These are phyloP conservation scores for Yamadazyma sp. DNA, from an alignment of 805 yeast genomes.

Conservation along the genomic window DNA sequence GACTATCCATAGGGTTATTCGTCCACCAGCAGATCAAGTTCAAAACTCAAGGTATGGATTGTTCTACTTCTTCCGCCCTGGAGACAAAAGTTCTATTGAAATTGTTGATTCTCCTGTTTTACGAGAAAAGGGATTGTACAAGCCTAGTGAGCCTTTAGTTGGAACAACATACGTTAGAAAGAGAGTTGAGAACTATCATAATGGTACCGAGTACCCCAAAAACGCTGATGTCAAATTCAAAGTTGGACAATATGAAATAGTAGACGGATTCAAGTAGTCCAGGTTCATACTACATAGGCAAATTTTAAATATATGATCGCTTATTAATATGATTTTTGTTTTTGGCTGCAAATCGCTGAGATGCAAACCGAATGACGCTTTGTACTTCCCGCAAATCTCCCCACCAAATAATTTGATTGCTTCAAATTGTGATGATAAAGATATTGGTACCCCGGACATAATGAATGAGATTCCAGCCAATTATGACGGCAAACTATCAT, in stretches of 20 bases:
- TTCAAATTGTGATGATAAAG: too few species aligned
- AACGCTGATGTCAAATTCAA: conserved; percentile 25
- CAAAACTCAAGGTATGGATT: conserved; percentile 32
- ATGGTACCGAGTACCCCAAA: conserved; percentile 21
- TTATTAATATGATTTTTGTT: too few species aligned
- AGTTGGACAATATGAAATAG: conserved; percentile 29
- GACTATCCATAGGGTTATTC: conserved; percentile 33
- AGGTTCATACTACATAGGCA: not conserved
- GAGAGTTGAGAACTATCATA: conserved; percentile 30
- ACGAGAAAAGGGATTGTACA: conserved; percentile 29
- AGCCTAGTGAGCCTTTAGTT: conserved; percentile 21
- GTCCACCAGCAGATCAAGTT: conserved; percentile 36
- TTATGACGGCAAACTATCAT: too few species aligned
- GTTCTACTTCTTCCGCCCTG: conserved; percentile 36
- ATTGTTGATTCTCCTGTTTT: conserved; percentile 34
- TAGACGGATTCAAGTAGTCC: conserved; percentile 26
- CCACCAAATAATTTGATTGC: too few species aligned
- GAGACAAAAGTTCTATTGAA: conserved; percentile 27
- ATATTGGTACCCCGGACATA: too few species aligned
- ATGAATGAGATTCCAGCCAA: too few species aligned
- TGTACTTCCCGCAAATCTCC: too few species aligned
- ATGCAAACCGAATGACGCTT: too few species aligned
- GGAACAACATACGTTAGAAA: conserved; percentile 32
- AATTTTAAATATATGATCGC: not conserved
- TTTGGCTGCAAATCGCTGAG: too few species aligned